Evolutionary conservation across 345 rosid genomes (phyloP), one percentile per base, ranked within the genome.

Genomic region (Salix dunnii): DNA sequence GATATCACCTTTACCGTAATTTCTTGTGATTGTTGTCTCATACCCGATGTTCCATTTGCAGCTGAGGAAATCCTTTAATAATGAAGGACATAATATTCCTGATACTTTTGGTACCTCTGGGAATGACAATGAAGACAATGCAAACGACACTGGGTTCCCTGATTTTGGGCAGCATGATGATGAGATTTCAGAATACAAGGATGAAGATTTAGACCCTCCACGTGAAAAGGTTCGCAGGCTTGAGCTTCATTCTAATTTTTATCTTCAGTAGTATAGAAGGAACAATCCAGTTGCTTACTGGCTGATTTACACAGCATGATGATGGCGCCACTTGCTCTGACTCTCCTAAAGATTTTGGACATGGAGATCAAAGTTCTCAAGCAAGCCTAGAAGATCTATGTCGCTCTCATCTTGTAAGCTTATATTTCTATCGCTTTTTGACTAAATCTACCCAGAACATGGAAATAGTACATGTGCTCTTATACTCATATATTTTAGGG

Each of bases 311-410:
- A 31, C 82, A 88, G 89, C 81, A 84, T 72, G 81, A 79, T 70
- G 86, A 76, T 53, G 78, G 66, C 53, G 55, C 83, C 42, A 78
- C 87, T 69, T 82, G 71, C 30, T 77, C 80, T 70, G 86, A 79
- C 69, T 53, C 70, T 70, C 62, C 82, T 76, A 85, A 84, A 71
- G 87, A 85, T 69, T 87, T 84, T 77, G 90, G 80, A 55, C 70
- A 79, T 38, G 87, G 76, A 49, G 85, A 66, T 70, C 84, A 83
- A 65, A 76, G 75, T 58, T 87, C 90, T 80, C 90, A 86, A 83
- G 86, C 88, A 81, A 96, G 87, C 87, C 85, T 96, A 74, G 98
- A 92, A 88, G 98, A 93, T 85, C 97, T 96, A 66, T 96, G 98
- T 78, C 97, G 92, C 62, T 92, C 94, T 77, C 99, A 96, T 85